phyloP scores from a whole-genome alignment of 164 flowering plant species.

The Kingdonia uniflora region DNA sequence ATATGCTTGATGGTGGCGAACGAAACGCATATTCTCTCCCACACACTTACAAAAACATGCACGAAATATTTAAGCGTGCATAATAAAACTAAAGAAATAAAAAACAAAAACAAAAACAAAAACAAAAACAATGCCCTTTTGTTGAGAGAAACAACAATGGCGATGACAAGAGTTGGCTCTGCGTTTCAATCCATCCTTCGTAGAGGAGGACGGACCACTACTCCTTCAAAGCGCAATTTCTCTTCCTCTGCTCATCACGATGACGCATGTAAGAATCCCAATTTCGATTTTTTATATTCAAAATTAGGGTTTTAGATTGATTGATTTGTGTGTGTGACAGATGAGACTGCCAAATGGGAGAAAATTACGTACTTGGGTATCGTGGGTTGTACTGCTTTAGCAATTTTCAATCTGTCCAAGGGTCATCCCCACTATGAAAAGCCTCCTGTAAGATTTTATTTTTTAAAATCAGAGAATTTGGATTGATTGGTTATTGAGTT shows the following conservation, averaged over 20 bases:
- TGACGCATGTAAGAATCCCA: constrained; percentile 32
- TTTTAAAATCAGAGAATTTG: no score
- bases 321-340: constrained; percentile 15
- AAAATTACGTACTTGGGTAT: constrained; percentile 71
- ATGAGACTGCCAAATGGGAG: constrained; percentile 87
- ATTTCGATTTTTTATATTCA: background rate
- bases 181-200: constrained; percentile 23
- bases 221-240: constrained; percentile 30
- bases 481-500: background rate
- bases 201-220: constrained; percentile 19
- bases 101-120: no score
- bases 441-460: constrained; percentile 54
- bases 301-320: constrained; percentile 6
- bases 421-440: constrained; percentile 71
- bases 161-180: no score
- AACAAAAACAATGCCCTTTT: no score
- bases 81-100: no score
- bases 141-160: no score
- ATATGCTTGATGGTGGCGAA: no score
- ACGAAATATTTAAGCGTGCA: no score
- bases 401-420: constrained; percentile 50
- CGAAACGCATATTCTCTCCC: no score
- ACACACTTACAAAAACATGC: no score
- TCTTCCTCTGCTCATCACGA: constrained; percentile 54
- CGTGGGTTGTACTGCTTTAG: constrained; percentile 43